Conservation (phyloP, 768 basidiomycete genomes). For the Polyporus arcularius region DNA sequence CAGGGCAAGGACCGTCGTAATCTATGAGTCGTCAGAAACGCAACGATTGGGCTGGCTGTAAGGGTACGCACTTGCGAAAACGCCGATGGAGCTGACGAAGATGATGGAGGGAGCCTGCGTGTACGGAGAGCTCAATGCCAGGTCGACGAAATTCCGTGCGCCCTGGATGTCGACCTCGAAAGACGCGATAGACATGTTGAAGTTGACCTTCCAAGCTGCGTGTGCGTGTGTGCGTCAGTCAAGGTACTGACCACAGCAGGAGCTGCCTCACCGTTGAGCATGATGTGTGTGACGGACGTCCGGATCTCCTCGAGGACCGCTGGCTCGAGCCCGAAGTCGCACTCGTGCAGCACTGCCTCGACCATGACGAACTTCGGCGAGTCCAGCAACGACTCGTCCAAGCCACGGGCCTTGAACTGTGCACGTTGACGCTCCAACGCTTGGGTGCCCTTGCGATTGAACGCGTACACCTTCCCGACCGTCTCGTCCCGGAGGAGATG, state of each 20-base stretch:
- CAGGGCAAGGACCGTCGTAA: slow-evolving; percentile 4
- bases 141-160: slow-evolving; percentile 16
- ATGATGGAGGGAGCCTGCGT: slow-evolving; percentile 1
- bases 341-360: slow-evolving; percentile 1
- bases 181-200: slow-evolving; percentile 40
- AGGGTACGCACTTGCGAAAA: slow-evolving; percentile 6
- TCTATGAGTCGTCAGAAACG: not conserved
- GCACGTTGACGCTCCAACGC: slow-evolving; percentile 17
- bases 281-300: slow-evolving; percentile 17
- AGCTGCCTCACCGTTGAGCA: slow-evolving; percentile 22
- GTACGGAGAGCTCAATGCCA: slow-evolving; percentile 17
- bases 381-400: not conserved
- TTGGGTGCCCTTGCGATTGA: slow-evolving; percentile 24
- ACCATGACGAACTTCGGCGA: slow-evolving; percentile 6
- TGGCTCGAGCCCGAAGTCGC: slow-evolving; percentile 30
- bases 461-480: slow-evolving; percentile 27
- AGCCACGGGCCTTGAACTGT: slow-evolving; percentile 5
- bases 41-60: no score
- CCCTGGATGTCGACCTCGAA: slow-evolving; percentile 39
- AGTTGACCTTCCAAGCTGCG: slow-evolving; percentile 43
- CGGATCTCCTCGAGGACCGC: slow-evolving; percentile 28
- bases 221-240: not conserved
- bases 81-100: slow-evolving; percentile 16
- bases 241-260: not conserved
- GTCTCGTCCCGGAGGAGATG: slow-evolving; percentile 20